A percentile compares a stretch with the other conserved stretches of the same genome.
These are phyloP conservation scores for Pterocarpus macrocarpus DNA, from an alignment of 306 rosid genomes.

Conservation along the genomic window DNA sequence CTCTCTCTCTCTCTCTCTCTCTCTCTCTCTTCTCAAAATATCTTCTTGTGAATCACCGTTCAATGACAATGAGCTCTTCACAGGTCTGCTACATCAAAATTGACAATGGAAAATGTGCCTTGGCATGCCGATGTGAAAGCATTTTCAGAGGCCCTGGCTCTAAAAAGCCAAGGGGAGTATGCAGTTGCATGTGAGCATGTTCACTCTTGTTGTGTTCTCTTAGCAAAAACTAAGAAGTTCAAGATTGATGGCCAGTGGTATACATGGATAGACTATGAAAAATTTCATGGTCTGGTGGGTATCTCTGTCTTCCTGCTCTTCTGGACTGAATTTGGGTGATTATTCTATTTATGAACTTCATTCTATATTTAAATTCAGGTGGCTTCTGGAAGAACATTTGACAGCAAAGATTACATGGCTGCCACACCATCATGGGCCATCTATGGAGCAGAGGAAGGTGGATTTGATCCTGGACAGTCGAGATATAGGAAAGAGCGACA, in stretches of 20 bases:
- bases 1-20: neutral
- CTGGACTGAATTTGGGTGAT: constrained; percentile 12
- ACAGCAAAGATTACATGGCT: constrained; percentile 85
- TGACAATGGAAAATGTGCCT: constrained; percentile 99
- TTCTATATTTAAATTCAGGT: constrained; percentile 67
- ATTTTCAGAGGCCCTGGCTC: constrained; percentile 87
- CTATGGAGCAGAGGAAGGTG: constrained; percentile 93
- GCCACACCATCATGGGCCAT: constrained; percentile 94
- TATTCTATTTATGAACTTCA: constrained; percentile 14
- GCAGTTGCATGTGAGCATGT: constrained; percentile 97
- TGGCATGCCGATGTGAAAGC: constrained; percentile 97
- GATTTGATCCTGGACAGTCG: constrained; percentile 87
- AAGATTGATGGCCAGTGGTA: constrained; percentile 87
- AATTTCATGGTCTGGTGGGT: constrained; percentile 90
- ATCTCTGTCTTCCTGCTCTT: constrained; percentile 26
- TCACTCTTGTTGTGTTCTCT: constrained; percentile 95
- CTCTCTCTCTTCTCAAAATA: constrained; percentile 8
- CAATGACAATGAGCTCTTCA: constrained; percentile 46
- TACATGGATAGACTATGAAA: constrained; percentile 97
- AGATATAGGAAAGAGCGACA: constrained; percentile 89
- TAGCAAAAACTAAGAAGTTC: constrained; percentile 89
- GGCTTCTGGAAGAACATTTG: constrained; percentile 82
- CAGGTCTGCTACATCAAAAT: constrained; percentile 92
- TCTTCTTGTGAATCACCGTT: constrained; percentile 30
- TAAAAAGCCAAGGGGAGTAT: constrained; percentile 82